phyloP scores from a whole-genome alignment of 441 rosid genomes.

The Gossypium armourianum region DNA sequence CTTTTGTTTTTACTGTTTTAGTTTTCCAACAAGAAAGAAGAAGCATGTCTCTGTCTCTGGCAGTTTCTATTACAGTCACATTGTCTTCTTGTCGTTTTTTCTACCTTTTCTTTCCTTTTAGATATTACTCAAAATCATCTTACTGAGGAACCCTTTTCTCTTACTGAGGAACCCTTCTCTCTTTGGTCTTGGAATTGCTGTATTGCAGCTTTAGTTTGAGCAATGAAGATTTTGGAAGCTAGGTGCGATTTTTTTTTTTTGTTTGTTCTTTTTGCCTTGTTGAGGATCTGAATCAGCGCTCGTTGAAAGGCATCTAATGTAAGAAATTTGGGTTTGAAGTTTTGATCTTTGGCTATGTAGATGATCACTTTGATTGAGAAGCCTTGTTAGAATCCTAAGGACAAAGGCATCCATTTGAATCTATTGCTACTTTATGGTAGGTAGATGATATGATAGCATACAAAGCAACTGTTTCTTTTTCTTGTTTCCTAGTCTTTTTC shows the following conservation, averaged over 20 bases:
- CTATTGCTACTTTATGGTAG: too few species aligned
- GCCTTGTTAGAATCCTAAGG: neutral
- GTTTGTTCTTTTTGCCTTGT: neutral
- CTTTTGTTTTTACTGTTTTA: neutral
- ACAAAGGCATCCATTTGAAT: neutral
- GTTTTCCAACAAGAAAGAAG: neutral
- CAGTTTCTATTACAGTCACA: slow-evolving; percentile 26
- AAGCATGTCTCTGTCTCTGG: slow-evolving; percentile 17
- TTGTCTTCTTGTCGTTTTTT: slow-evolving; percentile 15
- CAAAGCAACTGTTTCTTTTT: too few species aligned
- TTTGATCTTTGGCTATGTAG: slow-evolving; percentile 13
- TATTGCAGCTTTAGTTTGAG: neutral
- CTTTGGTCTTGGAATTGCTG: neutral
- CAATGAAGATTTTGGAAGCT: slow-evolving; percentile 3
- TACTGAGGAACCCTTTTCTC: neutral
- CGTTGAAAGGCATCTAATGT: slow-evolving; percentile 5
- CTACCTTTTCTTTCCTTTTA: neutral
- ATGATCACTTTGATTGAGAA: neutral
- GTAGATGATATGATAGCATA: too few species aligned
- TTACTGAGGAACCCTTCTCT: too few species aligned
- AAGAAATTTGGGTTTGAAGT: neutral
- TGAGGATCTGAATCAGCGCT: slow-evolving; percentile 12
- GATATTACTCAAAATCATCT: neutral
- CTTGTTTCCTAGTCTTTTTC: too few species aligned
- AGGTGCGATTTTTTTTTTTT: neutral